Percentiles rank a stretch among this genome's conserved stretches.
phyloP scores from a whole-genome alignment of 2,329 filamentous ascomycete genomes.

The Ophiognomonia clavigignenti-juglandacearum region DNA sequence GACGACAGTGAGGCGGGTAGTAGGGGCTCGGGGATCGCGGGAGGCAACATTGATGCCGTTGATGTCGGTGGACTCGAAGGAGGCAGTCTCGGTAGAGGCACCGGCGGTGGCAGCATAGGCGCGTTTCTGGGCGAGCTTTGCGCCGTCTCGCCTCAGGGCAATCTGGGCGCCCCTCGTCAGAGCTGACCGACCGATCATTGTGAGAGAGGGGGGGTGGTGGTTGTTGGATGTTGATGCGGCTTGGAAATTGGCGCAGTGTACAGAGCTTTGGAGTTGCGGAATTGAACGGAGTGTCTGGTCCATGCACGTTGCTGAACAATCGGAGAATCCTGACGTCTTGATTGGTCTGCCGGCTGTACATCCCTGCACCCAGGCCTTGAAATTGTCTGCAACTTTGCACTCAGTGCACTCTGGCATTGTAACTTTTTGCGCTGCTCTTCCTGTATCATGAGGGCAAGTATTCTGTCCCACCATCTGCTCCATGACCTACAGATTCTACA shows the following conservation, averaged over 20 bases:
- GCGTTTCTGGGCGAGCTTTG: constrained; percentile 45
- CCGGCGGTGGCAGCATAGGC: constrained; percentile 55
- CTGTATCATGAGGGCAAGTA: no score
- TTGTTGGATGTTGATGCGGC: constrained; percentile 43
- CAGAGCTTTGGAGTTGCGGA: constrained; percentile 21
- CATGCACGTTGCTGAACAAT: no score
- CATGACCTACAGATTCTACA: no score
- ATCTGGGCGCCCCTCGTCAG: constrained; percentile 55
- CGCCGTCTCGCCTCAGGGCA: constrained; percentile 53
- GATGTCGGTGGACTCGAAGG: constrained; percentile 83
- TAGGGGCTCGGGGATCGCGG: constrained; percentile 82
- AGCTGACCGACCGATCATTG: constrained; percentile 58
- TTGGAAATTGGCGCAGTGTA: constrained; percentile 27
- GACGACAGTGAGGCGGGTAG: constrained; percentile 85
- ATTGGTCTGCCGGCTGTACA: not conserved
- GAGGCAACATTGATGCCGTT: constrained; percentile 88
- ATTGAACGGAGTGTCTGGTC: no score
- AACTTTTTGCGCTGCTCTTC: no score
- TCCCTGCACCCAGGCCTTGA: not conserved
- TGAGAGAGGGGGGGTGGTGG: constrained; percentile 48
- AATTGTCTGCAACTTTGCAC: no score
- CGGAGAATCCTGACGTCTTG: not conserved
- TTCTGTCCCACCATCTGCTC: no score
- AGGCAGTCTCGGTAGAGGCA: constrained; percentile 59
- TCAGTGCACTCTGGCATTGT: no score